Base-by-base conservation (phyloP, 352 stramenopile genomes). In the Phytophthora aleatoria region DNA sequence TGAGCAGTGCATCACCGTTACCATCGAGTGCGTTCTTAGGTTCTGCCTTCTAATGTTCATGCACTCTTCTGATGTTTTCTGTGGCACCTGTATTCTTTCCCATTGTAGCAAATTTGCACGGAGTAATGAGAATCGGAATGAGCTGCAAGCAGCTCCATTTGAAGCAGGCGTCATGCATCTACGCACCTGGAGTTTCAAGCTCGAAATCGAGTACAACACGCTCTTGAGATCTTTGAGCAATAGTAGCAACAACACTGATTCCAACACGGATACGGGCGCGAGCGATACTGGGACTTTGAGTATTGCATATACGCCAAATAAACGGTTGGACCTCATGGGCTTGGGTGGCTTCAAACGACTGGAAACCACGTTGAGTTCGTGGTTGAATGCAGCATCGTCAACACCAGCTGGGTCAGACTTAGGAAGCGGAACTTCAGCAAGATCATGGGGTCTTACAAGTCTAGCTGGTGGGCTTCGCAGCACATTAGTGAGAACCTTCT, bases 181-280 rank as follows among this genome's bases (percentile, higher is more conserved):
- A 5, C 81, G 78, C 2, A 71, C 73, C 3, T 90, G 76, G 76
- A 75, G 55, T n/a, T 62, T 76, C 5, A 64, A 72, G 26, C 45
- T 83, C 20, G 81, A 90, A 59, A 75, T 75, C 39, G 73, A 81
- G 50, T 90, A 85, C 65, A 87, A 87, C 36, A 56, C 70, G 24
- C 61, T 59, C 10, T 35, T 69, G 15, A 49, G 65, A 36, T 59
- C 61, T 24, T 26, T 65, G 24, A 60, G 54, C 11, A 64, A 41
- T 24, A 75, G 38, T 27, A 60, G 58, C 49, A 64, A 64, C 20
- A 67, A 52, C 9, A 54, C 50, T 12, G 48, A 64, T 54, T 55
- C 44, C 0, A 64, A 45, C 45, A 59, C 35, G n/a, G 64, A 71
- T 28, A 58, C 51, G 3, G 38, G 67, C 27, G n/a, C 27, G 8